These are phyloP conservation scores for Wickerhamomyces queroliae DNA, from an alignment of 805 yeast species.

Conservation along the genomic window DNA sequence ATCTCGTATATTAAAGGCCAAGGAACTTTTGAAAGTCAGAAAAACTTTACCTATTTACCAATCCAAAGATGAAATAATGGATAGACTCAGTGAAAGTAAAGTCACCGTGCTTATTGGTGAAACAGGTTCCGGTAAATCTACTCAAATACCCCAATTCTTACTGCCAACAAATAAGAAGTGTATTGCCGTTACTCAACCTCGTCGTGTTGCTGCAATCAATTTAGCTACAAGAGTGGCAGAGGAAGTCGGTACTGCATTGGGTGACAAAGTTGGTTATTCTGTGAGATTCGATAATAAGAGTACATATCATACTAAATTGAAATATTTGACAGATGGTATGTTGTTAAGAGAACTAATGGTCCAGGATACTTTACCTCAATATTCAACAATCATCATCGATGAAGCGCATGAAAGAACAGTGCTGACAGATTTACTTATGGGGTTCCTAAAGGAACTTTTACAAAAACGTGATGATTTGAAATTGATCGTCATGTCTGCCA, in stretches of 20 bases:
- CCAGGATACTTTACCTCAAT: slow-evolving; percentile 55
- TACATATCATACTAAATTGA: slow-evolving; percentile 55
- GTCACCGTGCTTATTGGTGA: slow-evolving; percentile 89
- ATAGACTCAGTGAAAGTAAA: slow-evolving; percentile 46
- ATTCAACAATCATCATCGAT: slow-evolving; percentile 78
- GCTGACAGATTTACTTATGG: slow-evolving; percentile 82
- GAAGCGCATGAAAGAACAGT: slow-evolving; percentile 98
- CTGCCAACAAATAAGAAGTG: slow-evolving; percentile 43
- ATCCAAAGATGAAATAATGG: slow-evolving; percentile 58
- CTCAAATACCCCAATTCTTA: slow-evolving; percentile 93
- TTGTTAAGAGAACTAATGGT: slow-evolving; percentile 84
- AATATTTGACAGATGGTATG: slow-evolving; percentile 97
- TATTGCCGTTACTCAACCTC: slow-evolving; percentile 93
- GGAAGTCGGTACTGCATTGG: slow-evolving; percentile 73
- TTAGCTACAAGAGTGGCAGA: slow-evolving; percentile 90
- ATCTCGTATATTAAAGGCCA: slow-evolving; percentile 30
- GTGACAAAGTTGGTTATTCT: slow-evolving; percentile 84
- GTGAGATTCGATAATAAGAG: slow-evolving; percentile 83
- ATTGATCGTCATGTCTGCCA: slow-evolving; percentile 92
- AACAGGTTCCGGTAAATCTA: slow-evolving; percentile 97
- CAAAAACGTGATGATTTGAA: slow-evolving; percentile 49
- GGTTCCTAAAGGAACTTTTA: slow-evolving; percentile 72
- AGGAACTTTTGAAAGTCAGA: slow-evolving; percentile 45
- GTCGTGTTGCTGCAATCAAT: slow-evolving; percentile 95
- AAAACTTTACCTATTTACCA: slow-evolving; percentile 69